Conservation (phyloP, 129 eudicot species). For the Sambucus nigra region DNA sequence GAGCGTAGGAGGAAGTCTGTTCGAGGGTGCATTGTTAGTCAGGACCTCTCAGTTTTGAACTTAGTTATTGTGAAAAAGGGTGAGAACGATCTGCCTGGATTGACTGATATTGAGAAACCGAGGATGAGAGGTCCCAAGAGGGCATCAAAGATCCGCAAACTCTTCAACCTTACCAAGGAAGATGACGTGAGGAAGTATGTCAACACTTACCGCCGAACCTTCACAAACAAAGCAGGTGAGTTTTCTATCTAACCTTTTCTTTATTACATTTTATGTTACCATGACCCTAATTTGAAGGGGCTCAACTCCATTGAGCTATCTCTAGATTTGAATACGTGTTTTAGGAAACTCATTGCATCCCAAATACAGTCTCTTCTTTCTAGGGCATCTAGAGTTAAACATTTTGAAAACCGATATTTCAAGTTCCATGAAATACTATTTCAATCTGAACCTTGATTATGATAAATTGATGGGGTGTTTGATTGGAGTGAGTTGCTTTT, state of each 20-base stretch:
- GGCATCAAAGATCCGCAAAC: slow-evolving; percentile 82
- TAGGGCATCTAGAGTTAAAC: too few species aligned
- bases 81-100: slow-evolving; percentile 70
- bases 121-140: slow-evolving; percentile 91
- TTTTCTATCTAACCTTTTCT: neutral
- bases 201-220: slow-evolving; percentile 74
- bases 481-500: too few species aligned
- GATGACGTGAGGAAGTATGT: slow-evolving; percentile 91
- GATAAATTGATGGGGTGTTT: too few species aligned
- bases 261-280: neutral
- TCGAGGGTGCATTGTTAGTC: slow-evolving; percentile 84
- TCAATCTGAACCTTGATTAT: too few species aligned
- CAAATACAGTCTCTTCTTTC: too few species aligned
- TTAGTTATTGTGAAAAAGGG: slow-evolving; percentile 82
- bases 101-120: slow-evolving; percentile 81
- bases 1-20: slow-evolving; percentile 86
- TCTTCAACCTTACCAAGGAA: slow-evolving; percentile 67
- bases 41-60: slow-evolving; percentile 66
- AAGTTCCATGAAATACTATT: too few species aligned
- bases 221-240: slow-evolving; percentile 57
- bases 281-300: neutral
- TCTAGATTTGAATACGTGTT: too few species aligned
- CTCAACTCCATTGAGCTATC: too few species aligned
- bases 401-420: too few species aligned
- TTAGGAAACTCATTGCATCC: too few species aligned